These are phyloP conservation scores for Podospora appendiculata DNA, from an alignment of 495 filamentous ascomycete genomes.

Conservation along the genomic window DNA sequence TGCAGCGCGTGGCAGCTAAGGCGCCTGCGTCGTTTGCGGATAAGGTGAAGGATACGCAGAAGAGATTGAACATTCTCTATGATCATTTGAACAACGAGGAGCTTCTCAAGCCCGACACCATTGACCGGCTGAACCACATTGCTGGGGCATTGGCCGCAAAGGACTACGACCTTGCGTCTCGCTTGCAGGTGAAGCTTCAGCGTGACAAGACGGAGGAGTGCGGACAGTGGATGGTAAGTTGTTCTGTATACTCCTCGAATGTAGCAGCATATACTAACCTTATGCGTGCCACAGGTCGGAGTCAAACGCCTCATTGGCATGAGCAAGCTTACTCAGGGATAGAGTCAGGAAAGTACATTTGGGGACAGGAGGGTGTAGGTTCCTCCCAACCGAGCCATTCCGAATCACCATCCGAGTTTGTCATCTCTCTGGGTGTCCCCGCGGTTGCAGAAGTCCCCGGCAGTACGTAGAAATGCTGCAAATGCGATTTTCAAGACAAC, in stretches of 20 bases:
- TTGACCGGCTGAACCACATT: conserved; percentile 54
- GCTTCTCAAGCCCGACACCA: conserved; percentile 72
- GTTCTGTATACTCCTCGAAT: not conserved
- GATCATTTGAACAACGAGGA: conserved; percentile 96
- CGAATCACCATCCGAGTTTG: too few relatives aligned
- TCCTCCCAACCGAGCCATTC: too few relatives aligned
- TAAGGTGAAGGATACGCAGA: conserved; percentile 88
- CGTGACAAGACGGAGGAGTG: conserved; percentile 78
- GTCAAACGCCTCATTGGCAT: conserved; percentile 88
- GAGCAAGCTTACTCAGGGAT: conserved; percentile 63
- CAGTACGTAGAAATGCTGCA: too few relatives aligned
- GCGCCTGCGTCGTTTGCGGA: conserved; percentile 75
- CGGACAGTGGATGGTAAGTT: conserved; percentile 90
- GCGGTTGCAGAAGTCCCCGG: too few relatives aligned
- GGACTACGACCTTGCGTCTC: conserved; percentile 68
- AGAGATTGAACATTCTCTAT: conserved; percentile 82
- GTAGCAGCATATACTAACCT: conserved; percentile 1
- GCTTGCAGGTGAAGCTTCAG: conserved; percentile 74
- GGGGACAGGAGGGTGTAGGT: too few relatives aligned
- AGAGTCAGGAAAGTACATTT: too few relatives aligned
- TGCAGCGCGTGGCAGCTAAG: conserved; percentile 76
- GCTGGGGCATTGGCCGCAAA: conserved; percentile 58
- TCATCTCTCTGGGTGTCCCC: too few relatives aligned
- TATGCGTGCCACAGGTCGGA: conserved; percentile 53
- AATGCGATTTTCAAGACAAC: too few relatives aligned